These are phyloP conservation scores for Trametes cingulata DNA, from an alignment of 768 basidiomycete species.

Conservation along the genomic window DNA sequence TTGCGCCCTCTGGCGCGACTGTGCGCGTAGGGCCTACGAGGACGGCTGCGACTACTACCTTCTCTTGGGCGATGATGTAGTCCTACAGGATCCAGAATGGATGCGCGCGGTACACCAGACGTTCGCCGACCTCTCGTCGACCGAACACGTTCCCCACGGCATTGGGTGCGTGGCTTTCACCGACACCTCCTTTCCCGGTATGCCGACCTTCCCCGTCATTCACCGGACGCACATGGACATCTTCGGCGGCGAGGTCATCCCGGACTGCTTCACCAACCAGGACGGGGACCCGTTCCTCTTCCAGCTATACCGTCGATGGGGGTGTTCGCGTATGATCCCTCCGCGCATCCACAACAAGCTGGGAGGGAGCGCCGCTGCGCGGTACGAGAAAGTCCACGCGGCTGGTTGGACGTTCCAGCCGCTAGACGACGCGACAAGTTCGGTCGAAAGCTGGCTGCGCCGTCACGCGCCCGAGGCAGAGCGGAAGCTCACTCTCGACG, in stretches of 20 bases:
- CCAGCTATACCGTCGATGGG: constrained; percentile 62
- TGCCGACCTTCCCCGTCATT: constrained; percentile 63
- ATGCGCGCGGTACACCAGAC: constrained; percentile 42
- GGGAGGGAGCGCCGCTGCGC: constrained; percentile 46
- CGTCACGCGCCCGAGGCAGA: constrained; percentile 23
- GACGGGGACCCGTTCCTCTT: constrained; percentile 60
- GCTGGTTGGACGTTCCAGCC: constrained; percentile 50
- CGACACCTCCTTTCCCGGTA: constrained; percentile 54
- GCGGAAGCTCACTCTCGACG: constrained; percentile 51
- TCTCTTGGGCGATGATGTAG: constrained; percentile 57
- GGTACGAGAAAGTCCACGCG: constrained; percentile 49
- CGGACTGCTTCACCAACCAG: constrained; percentile 55
- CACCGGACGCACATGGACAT: constrained; percentile 58
- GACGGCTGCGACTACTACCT: constrained; percentile 52
- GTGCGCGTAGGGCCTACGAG: constrained; percentile 48
- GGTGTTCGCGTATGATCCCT: constrained; percentile 47
- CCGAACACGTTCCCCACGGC: constrained; percentile 40
- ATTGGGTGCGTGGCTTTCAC: constrained; percentile 62
- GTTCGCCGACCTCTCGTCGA: constrained; percentile 39
- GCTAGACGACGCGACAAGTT: constrained; percentile 42
- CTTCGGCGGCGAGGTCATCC: constrained; percentile 51
- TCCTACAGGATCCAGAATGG: constrained; percentile 54
- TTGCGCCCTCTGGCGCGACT: constrained; percentile 55
- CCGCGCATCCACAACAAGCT: constrained; percentile 44
- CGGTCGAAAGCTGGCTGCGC: constrained; percentile 41